A percentile compares a stretch with the other conserved stretches of the same genome.
phyloP scores from a whole-genome alignment of 345 rosid genomes.

The Eucalyptus sp. region DNA sequence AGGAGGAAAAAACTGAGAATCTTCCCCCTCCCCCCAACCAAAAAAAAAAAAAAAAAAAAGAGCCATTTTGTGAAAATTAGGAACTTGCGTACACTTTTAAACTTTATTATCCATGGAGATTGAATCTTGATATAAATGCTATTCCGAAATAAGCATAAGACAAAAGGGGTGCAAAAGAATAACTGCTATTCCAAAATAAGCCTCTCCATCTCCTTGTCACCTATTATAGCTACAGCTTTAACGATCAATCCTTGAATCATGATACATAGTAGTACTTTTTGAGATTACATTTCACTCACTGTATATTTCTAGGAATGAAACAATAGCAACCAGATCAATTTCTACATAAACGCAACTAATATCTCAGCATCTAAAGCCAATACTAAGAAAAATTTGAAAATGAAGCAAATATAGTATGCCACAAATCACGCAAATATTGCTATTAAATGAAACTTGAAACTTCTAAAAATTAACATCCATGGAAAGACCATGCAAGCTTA shows the following conservation, averaged over 20 bases:
- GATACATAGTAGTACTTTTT: background rate
- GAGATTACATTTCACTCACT: background rate
- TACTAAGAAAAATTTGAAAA: background rate
- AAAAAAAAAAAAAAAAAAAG: background rate
- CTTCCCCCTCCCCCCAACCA: rapidly evolving
- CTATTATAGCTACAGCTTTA: background rate
- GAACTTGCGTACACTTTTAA: background rate
- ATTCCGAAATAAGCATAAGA: background rate
- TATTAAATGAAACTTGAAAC: background rate
- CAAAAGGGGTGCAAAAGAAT: background rate
- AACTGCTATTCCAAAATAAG: background rate
- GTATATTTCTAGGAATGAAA: background rate
- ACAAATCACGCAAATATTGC: background rate
- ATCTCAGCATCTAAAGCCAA: background rate
- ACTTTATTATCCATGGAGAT: background rate
- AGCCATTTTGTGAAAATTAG: background rate
- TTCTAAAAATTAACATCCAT: background rate
- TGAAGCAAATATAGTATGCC: background rate
- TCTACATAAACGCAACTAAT: background rate
- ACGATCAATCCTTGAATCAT: background rate
- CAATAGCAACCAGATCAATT: background rate
- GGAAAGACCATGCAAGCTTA: background rate
- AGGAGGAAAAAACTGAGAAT: background rate
- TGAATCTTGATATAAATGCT: background rate
- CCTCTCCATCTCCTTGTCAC: background rate